A percentile compares a stretch with the other conserved stretches of the same genome.
phyloP scores from a whole-genome alignment of 2,329 filamentous ascomycete species.

The Penicillium capsulatum region DNA sequence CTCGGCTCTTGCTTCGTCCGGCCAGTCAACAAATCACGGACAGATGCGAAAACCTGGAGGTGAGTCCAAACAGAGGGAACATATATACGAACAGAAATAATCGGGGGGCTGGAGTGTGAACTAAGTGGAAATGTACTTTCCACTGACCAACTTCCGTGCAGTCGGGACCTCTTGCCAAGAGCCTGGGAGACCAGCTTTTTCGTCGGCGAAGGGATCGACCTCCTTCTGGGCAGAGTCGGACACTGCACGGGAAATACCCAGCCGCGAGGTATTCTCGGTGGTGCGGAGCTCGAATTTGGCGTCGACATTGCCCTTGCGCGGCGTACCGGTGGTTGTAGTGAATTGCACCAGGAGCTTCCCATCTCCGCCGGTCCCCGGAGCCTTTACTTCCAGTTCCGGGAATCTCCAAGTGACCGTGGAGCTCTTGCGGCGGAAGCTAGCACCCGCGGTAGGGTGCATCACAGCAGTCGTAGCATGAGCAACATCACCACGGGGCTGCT shows the following conservation, averaged over 20 bases:
- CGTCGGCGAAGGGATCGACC: conserved; percentile 49
- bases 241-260: conserved; percentile 54
- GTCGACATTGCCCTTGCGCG: conserved; percentile 72
- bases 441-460: conserved; percentile 46
- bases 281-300: conserved; percentile 70
- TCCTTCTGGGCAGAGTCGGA: conserved; percentile 28
- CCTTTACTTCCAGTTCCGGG: conserved; percentile 51
- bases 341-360: conserved; percentile 82
- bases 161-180: conserved; percentile 65
- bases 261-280: conserved; percentile 56
- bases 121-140: conserved; percentile 64
- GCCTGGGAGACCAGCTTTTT: conserved; percentile 29
- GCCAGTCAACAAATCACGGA: conserved; percentile 1
- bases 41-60: conserved; percentile 5
- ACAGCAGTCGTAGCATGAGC: conserved; percentile 41
- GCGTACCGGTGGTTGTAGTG: conserved; percentile 64
- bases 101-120: too few species aligned
- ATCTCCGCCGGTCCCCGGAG: conserved; percentile 40
- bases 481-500: conserved; percentile 38
- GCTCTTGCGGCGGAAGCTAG: conserved; percentile 44
- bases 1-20: conserved; percentile 1
- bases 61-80: conserved; percentile 6
- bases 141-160: conserved; percentile 65
- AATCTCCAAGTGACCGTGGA: conserved; percentile 46
- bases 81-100: conserved; percentile 18